A percentile compares a stretch with the other conserved stretches of the same genome.
Evolutionary conservation across 768 basidiomycete species (phyloP).

Genomic region (Lentinula aciculospora): DNA sequence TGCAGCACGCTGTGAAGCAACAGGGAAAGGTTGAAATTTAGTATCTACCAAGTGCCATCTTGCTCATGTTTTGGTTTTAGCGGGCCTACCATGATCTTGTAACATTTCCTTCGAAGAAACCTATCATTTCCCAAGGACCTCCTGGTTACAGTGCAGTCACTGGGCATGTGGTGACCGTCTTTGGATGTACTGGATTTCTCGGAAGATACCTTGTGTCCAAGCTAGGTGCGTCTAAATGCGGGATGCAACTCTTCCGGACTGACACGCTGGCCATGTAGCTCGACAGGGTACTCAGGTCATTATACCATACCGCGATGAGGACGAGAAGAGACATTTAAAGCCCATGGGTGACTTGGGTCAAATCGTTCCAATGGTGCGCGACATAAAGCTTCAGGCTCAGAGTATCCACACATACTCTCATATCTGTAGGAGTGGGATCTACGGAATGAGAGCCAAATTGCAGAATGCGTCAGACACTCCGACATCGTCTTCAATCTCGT

Average conservation of each 20-base stretch:
- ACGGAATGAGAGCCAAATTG: slow-evolving; percentile 84
- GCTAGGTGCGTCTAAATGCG: slow-evolving; percentile 57
- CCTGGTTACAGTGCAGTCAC: slow-evolving; percentile 83
- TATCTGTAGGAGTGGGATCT: slow-evolving; percentile 87
- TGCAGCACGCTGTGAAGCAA: slow-evolving; percentile 42
- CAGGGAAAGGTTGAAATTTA: slow-evolving; percentile 37
- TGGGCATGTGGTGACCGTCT: slow-evolving; percentile 93
- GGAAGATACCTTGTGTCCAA: slow-evolving; percentile 93
- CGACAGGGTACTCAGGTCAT: slow-evolving; percentile 91
- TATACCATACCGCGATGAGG: slow-evolving; percentile 92
- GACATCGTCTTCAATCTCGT: slow-evolving; percentile 96
- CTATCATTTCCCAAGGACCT: slow-evolving; percentile 70
- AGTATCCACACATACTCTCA: slow-evolving; percentile 6
- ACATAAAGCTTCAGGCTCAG: neutral
- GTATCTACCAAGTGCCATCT: neutral
- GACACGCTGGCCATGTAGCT: slow-evolving; percentile 36
- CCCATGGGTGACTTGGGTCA: slow-evolving; percentile 97
- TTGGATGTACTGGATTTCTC: slow-evolving; percentile 94
- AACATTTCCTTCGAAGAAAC: slow-evolving; percentile 48
- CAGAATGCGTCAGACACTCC: slow-evolving; percentile 90
- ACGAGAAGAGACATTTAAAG: slow-evolving; percentile 84
- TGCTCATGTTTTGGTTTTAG: slow-evolving; percentile 28
- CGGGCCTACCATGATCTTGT: slow-evolving; percentile 72
- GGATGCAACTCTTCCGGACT: slow-evolving; percentile 7
- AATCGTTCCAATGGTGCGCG: slow-evolving; percentile 82